Evolutionary conservation across 2,329 filamentous ascomycete genomes (phyloP).

Genomic region (Xylaria arbuscula): DNA sequence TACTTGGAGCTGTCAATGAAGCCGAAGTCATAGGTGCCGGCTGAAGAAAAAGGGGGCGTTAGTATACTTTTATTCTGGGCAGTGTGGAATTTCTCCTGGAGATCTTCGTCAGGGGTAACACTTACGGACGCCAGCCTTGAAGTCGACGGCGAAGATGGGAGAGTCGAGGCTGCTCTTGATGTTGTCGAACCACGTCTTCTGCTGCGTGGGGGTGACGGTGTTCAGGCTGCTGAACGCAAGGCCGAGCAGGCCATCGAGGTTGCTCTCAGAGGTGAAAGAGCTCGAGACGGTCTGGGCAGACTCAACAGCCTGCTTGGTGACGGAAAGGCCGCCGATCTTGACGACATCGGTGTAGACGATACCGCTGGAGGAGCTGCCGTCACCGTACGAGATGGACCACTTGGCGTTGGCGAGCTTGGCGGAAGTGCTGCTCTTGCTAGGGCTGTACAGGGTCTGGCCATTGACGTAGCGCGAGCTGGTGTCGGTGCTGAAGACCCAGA

Average conservation of each 20-base stretch:
- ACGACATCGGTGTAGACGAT: slow-evolving; percentile 47
- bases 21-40: slow-evolving; percentile 53
- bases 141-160: slow-evolving; percentile 46
- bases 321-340: slow-evolving; percentile 36
- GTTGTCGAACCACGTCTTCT: slow-evolving; percentile 47
- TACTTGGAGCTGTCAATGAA: slow-evolving; percentile 47
- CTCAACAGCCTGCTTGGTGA: slow-evolving; percentile 43
- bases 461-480: slow-evolving; percentile 31
- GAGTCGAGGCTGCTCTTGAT: slow-evolving; percentile 39
- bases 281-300: slow-evolving; percentile 40
- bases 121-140: slow-evolving; percentile 43
- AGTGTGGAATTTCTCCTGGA: not conserved
- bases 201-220: slow-evolving; percentile 37
- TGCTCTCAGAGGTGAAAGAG: slow-evolving; percentile 43
- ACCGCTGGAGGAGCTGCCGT: slow-evolving; percentile 46
- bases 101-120: not conserved
- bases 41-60: slow-evolving; percentile 24
- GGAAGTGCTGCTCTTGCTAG: slow-evolving; percentile 39
- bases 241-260: slow-evolving; percentile 46
- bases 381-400: slow-evolving; percentile 45
- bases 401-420: slow-evolving; percentile 35
- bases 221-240: slow-evolving; percentile 45
- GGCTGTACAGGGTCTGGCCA: slow-evolving; percentile 43
- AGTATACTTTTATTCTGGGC: not conserved
- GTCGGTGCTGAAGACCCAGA: slow-evolving; percentile 46